These are phyloP conservation scores for Solanum verrucosum DNA, from an alignment of 257 asterid species.

Conservation along the genomic window DNA sequence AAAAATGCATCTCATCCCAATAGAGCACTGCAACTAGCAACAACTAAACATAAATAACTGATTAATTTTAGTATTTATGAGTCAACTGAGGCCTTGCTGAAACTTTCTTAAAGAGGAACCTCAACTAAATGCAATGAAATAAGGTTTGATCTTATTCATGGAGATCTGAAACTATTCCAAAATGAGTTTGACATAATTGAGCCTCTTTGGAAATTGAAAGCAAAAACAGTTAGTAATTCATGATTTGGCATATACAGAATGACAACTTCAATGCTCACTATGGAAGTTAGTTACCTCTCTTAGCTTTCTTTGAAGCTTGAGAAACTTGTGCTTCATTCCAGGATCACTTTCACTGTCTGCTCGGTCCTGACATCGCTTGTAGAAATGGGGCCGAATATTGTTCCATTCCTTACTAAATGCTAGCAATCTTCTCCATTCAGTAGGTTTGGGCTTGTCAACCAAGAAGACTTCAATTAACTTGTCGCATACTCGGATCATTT, in stretches of 20 bases:
- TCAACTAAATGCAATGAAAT: neutral
- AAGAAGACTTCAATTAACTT: slow-evolving; percentile 72
- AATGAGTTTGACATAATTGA: neutral
- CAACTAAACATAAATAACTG: neutral
- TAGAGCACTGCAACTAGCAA: neutral
- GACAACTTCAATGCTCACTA: neutral
- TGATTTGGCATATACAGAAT: neutral
- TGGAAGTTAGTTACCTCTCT: slow-evolving; percentile 50
- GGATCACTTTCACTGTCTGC: slow-evolving; percentile 70
- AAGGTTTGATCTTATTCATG: neutral
- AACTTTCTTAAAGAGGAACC: neutral
- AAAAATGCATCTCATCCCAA: neutral
- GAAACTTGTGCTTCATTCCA: slow-evolving; percentile 66
- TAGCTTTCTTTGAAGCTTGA: slow-evolving; percentile 75
- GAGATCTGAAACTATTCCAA: neutral
- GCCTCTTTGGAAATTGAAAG: neutral
- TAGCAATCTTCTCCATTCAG: slow-evolving; percentile 83
- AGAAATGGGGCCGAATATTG: slow-evolving; percentile 70
- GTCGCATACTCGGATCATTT: slow-evolving; percentile 68
- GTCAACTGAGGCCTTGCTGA: neutral
- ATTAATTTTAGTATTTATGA: neutral
- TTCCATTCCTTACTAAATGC: slow-evolving; percentile 84
- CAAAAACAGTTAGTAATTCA: neutral
- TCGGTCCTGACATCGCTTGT: slow-evolving; percentile 56
- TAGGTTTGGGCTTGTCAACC: slow-evolving; percentile 84